Conservation (phyloP, 2,329 filamentous ascomycete species). For the Fusarium newnesense region DNA sequence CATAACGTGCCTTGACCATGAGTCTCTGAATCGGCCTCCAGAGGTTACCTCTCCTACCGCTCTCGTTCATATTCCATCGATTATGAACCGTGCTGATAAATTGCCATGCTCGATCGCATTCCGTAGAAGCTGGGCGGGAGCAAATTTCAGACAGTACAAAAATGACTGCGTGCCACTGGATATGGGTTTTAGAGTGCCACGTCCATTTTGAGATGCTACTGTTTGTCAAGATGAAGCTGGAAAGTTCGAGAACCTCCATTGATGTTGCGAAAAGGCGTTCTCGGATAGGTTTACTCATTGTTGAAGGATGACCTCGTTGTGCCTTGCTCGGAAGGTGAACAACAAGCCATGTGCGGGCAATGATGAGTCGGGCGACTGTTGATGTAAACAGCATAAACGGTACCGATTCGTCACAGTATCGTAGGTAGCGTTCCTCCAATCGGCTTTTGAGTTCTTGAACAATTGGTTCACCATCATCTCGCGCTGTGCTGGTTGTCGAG, state of each 20-base stretch:
- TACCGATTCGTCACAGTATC: not conserved
- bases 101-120: not conserved
- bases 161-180: not conserved
- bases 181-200: not conserved
- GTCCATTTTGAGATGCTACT: not conserved
- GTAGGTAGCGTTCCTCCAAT: not conserved
- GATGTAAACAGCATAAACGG: not conserved
- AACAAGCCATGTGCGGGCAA: not conserved
- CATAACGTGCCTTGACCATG: not conserved
- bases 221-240: not conserved
- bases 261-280: not conserved
- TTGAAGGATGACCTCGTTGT: not conserved
- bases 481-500: not conserved
- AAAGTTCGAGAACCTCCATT: not conserved
- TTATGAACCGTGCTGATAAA: not conserved
- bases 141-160: not conserved
- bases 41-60: not conserved
- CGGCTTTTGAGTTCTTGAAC: not conserved
- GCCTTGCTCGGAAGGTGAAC: not conserved
- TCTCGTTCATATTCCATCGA: not conserved
- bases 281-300: not conserved
- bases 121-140: rapidly evolving
- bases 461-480: not conserved
- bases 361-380: not conserved
- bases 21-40: not conserved